Base-by-base conservation (phyloP, 176 grass and related monocot genomes). In the Raddia guianensis region DNA sequence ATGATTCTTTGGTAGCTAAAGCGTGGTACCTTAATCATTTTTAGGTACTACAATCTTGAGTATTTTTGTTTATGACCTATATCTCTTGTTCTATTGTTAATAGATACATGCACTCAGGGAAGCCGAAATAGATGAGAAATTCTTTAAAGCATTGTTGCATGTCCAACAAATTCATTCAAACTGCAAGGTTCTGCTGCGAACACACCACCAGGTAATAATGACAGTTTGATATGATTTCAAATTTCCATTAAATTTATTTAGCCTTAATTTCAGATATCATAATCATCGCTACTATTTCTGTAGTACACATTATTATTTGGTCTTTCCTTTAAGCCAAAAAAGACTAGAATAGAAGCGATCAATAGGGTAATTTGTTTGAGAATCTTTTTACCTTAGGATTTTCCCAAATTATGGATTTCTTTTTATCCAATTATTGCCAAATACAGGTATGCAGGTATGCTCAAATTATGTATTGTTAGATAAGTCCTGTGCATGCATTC, bases 131-230 rank as follows among this genome's bases (percentile, higher is more conserved):
- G 89, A 95, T 77, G 96, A 95, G 49, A 95, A 87, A 79, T 99
- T 99, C 90, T 99, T 99, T 77, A 91, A 91, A 70, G 96, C 96
- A 61, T 80, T 99, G 79, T 43, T 79, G 4, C 96, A 99, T 88
- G 96, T 99, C 80, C 96, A 99, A 87, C 92, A 99, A 89, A 99
- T 99, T 75, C 96, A 99, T 81, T 90, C 96, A 8, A 99, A 99
- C 79, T 99, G 96, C 88, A 99, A 95, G 82, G 85, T 93, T 78
- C 82, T 99, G 63, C 66, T 99, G 84, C 84, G 92, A 74, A 95
- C 96, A 68, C 96, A 99, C 86, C 90, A 99, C 89, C 96, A 99
- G 90, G 96, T 99, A 91, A 3, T 99, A 91, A 3, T 44, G 33
- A 15, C 34, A 32, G 64, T 72, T 80, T 69, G 10, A 40, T 3